Conservation (phyloP, 768 basidiomycete species). For the Baorangia bicolor region DNA sequence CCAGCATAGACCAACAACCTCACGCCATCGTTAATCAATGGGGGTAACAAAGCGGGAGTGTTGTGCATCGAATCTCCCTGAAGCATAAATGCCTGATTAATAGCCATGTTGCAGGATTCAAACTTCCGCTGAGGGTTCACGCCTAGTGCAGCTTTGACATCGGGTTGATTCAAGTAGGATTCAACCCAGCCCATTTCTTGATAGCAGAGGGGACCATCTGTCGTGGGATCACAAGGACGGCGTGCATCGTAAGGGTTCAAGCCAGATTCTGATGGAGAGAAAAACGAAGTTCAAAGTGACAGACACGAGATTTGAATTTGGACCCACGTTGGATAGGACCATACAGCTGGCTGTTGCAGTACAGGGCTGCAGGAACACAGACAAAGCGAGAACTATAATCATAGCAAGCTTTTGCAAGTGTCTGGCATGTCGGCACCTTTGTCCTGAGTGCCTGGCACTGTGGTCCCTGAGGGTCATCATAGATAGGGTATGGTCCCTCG, state of each 20-base stretch:
- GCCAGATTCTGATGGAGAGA: conserved; percentile 49
- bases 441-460: conserved; percentile 60
- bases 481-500: conserved; percentile 80
- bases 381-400: conserved; percentile 54
- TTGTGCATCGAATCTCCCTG: conserved; percentile 90
- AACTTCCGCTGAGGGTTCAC: conserved; percentile 60
- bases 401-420: conserved; percentile 72
- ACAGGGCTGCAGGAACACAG: conserved; percentile 72
- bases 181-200: conserved; percentile 85
- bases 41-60: conserved; percentile 72
- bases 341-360: conserved; percentile 76
- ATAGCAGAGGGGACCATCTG: conserved; percentile 77
- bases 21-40: conserved; percentile 79
- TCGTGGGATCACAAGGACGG: conserved; percentile 63
- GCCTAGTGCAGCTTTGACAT: conserved; percentile 77
- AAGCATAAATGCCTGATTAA: conserved; percentile 76
- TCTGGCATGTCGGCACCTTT: conserved; percentile 74
- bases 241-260: conserved; percentile 91
- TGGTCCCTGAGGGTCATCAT: conserved; percentile 63
- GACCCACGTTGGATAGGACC: conserved; percentile 67
- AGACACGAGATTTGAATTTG: background rate
- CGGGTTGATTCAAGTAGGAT: conserved; percentile 77
- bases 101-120: conserved; percentile 70
- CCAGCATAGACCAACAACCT: conserved; percentile 89
- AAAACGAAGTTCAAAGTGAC: background rate